Base-by-base conservation (phyloP, 1,284 basidiomycete species). In the Ceratorhiza oryzae-sativae region DNA sequence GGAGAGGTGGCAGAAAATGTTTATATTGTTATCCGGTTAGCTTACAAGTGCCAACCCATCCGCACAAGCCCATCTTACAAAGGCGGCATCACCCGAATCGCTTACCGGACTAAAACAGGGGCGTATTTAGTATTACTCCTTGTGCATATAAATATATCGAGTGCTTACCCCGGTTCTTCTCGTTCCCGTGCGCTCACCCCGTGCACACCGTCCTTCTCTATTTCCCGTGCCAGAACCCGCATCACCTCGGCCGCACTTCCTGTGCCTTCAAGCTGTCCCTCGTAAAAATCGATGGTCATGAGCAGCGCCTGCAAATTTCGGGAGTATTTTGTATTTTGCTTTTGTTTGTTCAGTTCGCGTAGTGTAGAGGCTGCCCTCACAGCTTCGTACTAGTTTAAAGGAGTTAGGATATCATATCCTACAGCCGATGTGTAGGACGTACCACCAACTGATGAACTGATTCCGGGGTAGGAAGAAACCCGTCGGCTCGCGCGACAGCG, bases 331-430 rank as follows among this genome's bases (percentile, higher is more conserved):
- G 41, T 46, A 15, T 49, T 42, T 27, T 60, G 48, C 42, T 71
- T 30, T 49, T 42, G 39, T 25, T 48, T 55, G 51, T 55, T 62
- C 20, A 60, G 86, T 67, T 84, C 86, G 65, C 81, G 81, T 39
- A 90, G 77, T 34, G 82, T 79, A 1, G 81, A 74, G 2, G 84
- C 81, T 4, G 86, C 86, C 18, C 87, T 84, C 39, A 89, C 84
- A 18, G 90, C 80, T 75, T 90, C 88, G 73, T 90, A 90, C 88
- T 90, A n/a, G n/a, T n/a, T n/a, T n/a, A n/a, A n/a, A n/a, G n/a
- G n/a, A n/a, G n/a, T n/a, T n/a, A n/a, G n/a, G n/a, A n/a, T n/a
- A 71, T 46, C n/a, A 23, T 53, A 20, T 42, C 36, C 13, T 8
- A 15, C 13, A 30, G 15, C 4, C 53, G 39, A 71, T 39, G 6